These are phyloP conservation scores for Wickerhamiella siamensis DNA, from an alignment of 805 yeast genomes.

Conservation along the genomic window DNA sequence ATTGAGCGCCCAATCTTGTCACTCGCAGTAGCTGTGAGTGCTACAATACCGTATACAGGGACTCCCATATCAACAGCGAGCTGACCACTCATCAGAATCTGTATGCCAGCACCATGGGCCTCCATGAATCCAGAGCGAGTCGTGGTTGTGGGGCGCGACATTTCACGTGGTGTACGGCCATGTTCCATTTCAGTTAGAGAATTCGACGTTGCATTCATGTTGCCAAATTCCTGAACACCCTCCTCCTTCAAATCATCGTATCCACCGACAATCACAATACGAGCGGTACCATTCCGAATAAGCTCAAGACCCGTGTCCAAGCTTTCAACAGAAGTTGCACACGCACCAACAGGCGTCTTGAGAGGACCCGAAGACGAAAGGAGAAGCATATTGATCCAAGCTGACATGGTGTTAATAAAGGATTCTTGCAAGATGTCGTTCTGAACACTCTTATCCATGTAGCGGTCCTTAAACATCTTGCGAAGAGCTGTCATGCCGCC, in stretches of 20 bases:
- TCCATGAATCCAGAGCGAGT: constrained; percentile 98
- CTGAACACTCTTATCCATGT: constrained; percentile 84
- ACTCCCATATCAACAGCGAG: constrained; percentile 97
- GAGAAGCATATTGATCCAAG: constrained; percentile 98
- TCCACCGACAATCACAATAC: constrained; percentile 96
- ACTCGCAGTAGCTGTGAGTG: constrained; percentile 89
- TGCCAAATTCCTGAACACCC: constrained; percentile 94
- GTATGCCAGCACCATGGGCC: constrained; percentile 98
- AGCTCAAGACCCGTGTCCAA: constrained; percentile 93
- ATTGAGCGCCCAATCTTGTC: constrained; percentile 98
- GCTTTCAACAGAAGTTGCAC: constrained; percentile 98
- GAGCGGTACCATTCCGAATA: constrained; percentile 84
- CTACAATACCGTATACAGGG: constrained; percentile 92
- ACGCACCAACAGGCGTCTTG: constrained; percentile 98
- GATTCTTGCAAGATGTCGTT: constrained; percentile 96
- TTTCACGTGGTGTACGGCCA: constrained; percentile 95
- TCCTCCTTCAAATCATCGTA: constrained; percentile 99
- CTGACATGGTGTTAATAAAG: constrained; percentile 96
- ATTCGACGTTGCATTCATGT: constrained; percentile 97
- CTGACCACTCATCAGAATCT: constrained; percentile 88
- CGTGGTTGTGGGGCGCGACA: constrained; percentile 97
- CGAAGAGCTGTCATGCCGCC: constrained; percentile 97
- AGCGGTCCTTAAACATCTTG: constrained; percentile 96
- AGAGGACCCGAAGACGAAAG: constrained; percentile 96
- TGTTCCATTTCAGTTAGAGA: constrained; percentile 74